Base-by-base conservation (phyloP, 1,284 basidiomycete genomes). In the Apiotrichum brassicae region DNA sequence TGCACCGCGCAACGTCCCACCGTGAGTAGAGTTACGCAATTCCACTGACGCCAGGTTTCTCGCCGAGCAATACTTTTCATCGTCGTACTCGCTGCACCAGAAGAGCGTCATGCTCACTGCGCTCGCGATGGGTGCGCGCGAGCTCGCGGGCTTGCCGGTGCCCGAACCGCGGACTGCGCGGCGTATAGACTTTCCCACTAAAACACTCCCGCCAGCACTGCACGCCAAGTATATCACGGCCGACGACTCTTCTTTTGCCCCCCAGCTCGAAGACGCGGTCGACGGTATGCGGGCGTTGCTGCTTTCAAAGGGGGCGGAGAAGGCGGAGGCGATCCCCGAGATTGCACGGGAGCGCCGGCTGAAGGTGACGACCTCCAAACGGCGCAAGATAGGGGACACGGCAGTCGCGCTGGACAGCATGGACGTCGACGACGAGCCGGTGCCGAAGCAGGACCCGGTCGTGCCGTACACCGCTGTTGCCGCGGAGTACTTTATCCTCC, bases 41-140 rank as follows among this genome's bases (percentile, higher is more conserved):
- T 7, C 8, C 13, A 34, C n/a, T 34, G 19, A 35, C 12, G 45
- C 1, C 64, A 93, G 90, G 4, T 79, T 81, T 41, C 76, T 94
- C n/a, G 83, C 86, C 39, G 89, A 97, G 65, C 88, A 95, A 63
- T 89, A 91, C 70, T 97, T 97, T 74, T 83, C 84, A 53, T 85
- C 86, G 43, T 87, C 93, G 59, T 97, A 94, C 70, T 91, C 91
- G 0, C 81, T 81, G 5, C 80, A 82, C 20, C 91, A 97, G 63
- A 83, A 92, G 12, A 84, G 82, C 53, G 80, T 81, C 6, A 90
- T 94, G 64, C 78, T 97, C 26, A 89, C 86, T 46, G 85, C 89
- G 0, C 75, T 98, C 1, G 89, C 87, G 0, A 72, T 90, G 42
- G 88, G 87, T 4, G 88, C 89, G 4, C 77, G 88, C 46, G 91